Evolutionary conservation across 2,329 filamentous ascomycete genomes (phyloP).

Genomic region (Microdochium trichocladiopsis): DNA sequence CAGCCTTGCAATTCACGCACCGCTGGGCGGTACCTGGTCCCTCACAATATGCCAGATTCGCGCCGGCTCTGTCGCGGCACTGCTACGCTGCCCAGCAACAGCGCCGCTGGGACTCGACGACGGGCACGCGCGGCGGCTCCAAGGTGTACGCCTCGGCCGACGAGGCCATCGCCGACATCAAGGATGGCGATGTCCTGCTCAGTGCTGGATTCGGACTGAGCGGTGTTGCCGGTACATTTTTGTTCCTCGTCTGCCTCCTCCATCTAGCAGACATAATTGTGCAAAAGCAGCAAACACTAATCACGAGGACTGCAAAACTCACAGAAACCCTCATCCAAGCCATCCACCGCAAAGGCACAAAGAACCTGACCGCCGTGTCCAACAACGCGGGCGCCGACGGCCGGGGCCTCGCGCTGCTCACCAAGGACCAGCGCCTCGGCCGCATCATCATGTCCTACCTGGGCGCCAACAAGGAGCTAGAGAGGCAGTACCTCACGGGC

Average conservation of each 20-base stretch:
- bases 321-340: constrained; percentile 66
- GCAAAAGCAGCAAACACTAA: too few species aligned
- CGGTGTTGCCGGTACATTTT: constrained; percentile 56
- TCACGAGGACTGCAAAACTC: too few species aligned
- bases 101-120: background rate
- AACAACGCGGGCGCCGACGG: constrained; percentile 73
- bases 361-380: constrained; percentile 66
- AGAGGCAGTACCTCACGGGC: constrained; percentile 69
- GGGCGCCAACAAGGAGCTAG: constrained; percentile 69
- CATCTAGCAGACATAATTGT: too few species aligned
- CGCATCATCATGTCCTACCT: constrained; percentile 70
- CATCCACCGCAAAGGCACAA: constrained; percentile 51
- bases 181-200: constrained; percentile 63
- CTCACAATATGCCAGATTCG: constrained; percentile 9
- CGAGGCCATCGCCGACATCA: constrained; percentile 62
- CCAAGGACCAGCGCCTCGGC: constrained; percentile 62
- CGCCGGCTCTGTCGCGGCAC: constrained; percentile 9
- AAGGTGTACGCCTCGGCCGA: constrained; percentile 52
- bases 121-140: constrained; percentile 25
- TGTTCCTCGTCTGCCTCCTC: too few species aligned
- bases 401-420: constrained; percentile 61
- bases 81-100: constrained; percentile 1
- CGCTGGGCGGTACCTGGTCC: constrained; percentile 12
- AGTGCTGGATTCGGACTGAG: constrained; percentile 80
- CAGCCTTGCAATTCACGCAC: constrained; percentile 16